Base-by-base conservation (phyloP, 2,329 filamentous ascomycete genomes). In the Neospermospora avenae region DNA sequence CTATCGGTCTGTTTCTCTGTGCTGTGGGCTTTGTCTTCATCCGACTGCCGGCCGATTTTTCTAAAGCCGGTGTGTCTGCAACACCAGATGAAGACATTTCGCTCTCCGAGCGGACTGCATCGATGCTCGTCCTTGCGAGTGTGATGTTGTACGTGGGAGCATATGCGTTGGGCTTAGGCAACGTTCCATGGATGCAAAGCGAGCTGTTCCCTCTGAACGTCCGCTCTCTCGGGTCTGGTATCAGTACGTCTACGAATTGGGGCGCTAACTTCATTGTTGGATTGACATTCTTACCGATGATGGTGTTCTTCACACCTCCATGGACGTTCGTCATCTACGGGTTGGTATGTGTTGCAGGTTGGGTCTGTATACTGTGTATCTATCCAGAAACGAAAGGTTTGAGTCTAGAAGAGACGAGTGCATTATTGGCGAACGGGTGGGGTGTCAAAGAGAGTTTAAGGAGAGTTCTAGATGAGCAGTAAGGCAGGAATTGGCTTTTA, bases 101-200 rank as follows among this genome's bases (percentile, higher is more conserved):
- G 42, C 56, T 62, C 39, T 58, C 68, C 28, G 59, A 69, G 34
- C 69, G 61, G 31, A 68, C 72, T 16, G 78, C 81, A 0, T 79
- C 83, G 3, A 60, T 78, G 28, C 71, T 87, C 18, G 88, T 97
- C 45, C 81, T 97, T 2, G 64, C 84, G 42, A 88, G 88, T 65
- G 87, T 97, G 73, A 88, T 92, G 74, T 67, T 91, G 7, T 97
- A 96, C 74, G 92, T 96, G 1, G 88, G 90, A 8, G 81, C 88
- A 0, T 98, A 96, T 72, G 93, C 93, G 1, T 79, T 93, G 1
- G 93, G 93, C 2, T 81, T 98, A 2, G 93, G 93, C 8, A 96
- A 92, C 68, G 91, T 98, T 2, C 93, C 93, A 0, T 98, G 93
- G 93, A 93, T 96, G 81, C 93, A 96, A 76, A 91, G 88, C 67